Evolutionary conservation across 345 rosid genomes (phyloP).

Genomic region (Eucalyptus cloeziana): DNA sequence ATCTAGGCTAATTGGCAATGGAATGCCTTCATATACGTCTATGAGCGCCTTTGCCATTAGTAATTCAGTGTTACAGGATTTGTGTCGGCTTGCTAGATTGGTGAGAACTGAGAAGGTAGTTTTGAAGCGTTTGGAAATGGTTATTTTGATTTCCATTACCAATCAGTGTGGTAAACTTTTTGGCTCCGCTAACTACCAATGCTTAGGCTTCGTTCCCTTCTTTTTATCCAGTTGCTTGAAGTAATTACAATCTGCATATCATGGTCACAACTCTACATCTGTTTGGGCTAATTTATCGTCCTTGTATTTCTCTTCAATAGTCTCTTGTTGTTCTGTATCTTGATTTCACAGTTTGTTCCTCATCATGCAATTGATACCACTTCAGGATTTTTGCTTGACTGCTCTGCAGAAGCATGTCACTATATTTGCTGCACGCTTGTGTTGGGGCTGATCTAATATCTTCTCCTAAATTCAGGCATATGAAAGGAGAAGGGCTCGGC

Average conservation of each 20-base stretch:
- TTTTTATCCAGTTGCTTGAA: background rate
- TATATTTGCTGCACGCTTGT: background rate
- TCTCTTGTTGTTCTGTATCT: background rate
- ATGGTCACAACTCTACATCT: background rate
- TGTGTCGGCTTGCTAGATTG: background rate
- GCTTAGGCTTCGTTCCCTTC: background rate
- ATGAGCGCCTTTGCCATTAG: background rate
- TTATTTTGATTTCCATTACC: background rate
- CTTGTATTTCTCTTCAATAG: background rate
- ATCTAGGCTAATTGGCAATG: background rate
- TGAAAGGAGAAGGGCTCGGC: slow-evolving; percentile 59
- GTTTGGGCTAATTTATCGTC: background rate
- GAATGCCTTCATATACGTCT: background rate
- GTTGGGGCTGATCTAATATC: background rate
- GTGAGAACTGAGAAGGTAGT: background rate
- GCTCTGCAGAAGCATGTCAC: background rate
- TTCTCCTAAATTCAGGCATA: slow-evolving; percentile 35
- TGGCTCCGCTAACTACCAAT: background rate
- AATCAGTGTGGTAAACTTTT: background rate
- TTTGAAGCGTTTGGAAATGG: background rate
- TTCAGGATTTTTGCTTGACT: background rate
- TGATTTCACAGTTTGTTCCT: background rate
- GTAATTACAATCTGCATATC: background rate
- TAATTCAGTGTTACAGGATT: background rate
- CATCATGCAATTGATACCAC: background rate